These are phyloP conservation scores for Eucalyptus paniculata DNA, from an alignment of 345 rosid genomes.

Conservation along the genomic window DNA sequence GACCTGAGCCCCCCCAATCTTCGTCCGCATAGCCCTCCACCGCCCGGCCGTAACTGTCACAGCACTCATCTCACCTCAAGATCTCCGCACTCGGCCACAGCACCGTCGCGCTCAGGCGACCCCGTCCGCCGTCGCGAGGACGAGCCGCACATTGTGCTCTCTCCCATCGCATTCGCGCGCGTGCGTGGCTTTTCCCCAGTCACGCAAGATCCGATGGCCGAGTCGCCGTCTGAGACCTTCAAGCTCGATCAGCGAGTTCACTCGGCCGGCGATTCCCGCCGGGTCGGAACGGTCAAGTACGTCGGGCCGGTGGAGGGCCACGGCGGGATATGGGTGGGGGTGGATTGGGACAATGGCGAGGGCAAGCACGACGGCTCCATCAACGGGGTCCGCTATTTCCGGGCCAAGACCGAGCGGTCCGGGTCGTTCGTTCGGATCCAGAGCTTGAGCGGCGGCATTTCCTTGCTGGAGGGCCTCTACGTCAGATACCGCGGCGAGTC, in stretches of 20 bases:
- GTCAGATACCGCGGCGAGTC: slow-evolving; percentile 49
- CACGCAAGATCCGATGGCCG: not conserved
- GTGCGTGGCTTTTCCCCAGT: not conserved
- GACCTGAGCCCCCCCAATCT: not conserved
- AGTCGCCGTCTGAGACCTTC: not conserved
- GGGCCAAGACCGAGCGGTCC: slow-evolving; percentile 37
- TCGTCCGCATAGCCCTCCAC: not conserved
- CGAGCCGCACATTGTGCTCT: not conserved
- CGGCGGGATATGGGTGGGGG: slow-evolving; percentile 68
- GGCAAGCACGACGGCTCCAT: slow-evolving; percentile 80
- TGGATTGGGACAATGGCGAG: slow-evolving; percentile 72
- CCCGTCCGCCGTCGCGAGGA: not conserved
- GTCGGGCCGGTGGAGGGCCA: slow-evolving; percentile 55
- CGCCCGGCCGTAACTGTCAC: not conserved
- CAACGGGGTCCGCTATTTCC: slow-evolving; percentile 65
- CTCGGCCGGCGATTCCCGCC: slow-evolving; percentile 41
- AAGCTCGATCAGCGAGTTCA: slow-evolving; percentile 66
- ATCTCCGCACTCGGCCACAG: not conserved
- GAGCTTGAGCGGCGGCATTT: slow-evolving; percentile 53
- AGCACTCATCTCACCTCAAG: not conserved
- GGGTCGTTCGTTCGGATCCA: slow-evolving; percentile 66
- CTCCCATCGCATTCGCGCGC: not conserved
- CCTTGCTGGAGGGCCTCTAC: slow-evolving; percentile 58
- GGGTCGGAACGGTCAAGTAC: slow-evolving; percentile 66
- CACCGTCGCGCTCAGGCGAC: not conserved